Evolutionary conservation across 129 eudicot species (phyloP), one percentile per base, ranked within the genome.

Genomic region (Tagetes erecta): DNA sequence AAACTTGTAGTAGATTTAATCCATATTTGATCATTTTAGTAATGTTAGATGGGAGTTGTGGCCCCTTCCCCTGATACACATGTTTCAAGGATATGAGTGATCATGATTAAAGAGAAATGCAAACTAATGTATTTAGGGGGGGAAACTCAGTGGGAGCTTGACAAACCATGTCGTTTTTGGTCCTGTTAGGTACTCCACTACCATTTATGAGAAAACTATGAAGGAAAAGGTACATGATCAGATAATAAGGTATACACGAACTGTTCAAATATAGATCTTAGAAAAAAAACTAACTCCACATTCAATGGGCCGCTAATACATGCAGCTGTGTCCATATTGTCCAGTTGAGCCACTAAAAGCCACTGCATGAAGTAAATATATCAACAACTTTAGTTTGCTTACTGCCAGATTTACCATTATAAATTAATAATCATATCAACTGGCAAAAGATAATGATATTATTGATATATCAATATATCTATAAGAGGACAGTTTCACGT

Each of bases 1-100:
- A 8, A 40, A 70, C 83, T 76, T 85, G 84, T 41, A 82, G 64
- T 44, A 79, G 74, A 73, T 85, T 85, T 49, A 85, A 84, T 72
- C 89, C 89, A 68, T 79, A 76, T 31, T 80, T 82, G 58, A 85
- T 59, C 84, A 82, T 68, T 82, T 67, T 40, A 68, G 83, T 82
- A 73, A 85, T 67, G 42, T 82, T 47, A 49, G 84, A 79, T 59
- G 89, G 89, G 35, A 79, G 78, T 9, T 75, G 89, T 31, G 82
- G 84, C 47, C 73, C 80, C 64, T 49, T 64, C 12, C 64, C 78
- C 87, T 83, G 71, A 70, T 68, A 58, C 45, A 68, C 49, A 80
- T 66, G 69, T 47, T 33, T 74, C 76, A 74, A 68, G 68, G 36
- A 64, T 49, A 64, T 79, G 40, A 44, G 30, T 39, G 34, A 71